Evolutionary conservation across 2,329 filamentous ascomycete genomes (phyloP), one percentile per base, ranked within the genome.

Genomic region (Xylaria polymorpha): DNA sequence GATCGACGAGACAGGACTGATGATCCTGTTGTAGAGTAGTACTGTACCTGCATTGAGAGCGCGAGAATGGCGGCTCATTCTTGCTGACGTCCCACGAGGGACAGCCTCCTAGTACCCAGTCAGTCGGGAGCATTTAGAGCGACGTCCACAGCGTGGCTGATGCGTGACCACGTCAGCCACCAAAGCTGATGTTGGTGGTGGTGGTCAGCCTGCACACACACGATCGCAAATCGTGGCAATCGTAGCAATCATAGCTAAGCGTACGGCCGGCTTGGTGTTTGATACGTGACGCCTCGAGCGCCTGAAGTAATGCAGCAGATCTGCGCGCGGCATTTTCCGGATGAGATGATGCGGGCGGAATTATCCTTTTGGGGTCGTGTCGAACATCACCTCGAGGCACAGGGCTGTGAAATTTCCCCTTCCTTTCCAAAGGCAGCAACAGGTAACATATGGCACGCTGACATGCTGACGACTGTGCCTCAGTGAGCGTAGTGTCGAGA

Each of bases 11-110:
- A 62, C 25, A 15, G 44, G 55, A 37, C 20, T 25, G 55, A 50
- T 55, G 32, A 51, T 62, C 41, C 63, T 58, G 20, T 41, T 29
- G 41, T 25, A 53, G 60, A 61, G 68, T 68, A 37, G 58, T 44
- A 66, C 61, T 62, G 68, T 71, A 71, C 68, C 68, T 71, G 68
- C 68, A 68, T 70, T 39, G 61, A 62, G 50, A 60, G 32, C 43
- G 55, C 32, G 60, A 32, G 51, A 59, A 66, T 41, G 50, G 66
- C 66, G 66, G 57, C 61, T 61, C 64, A 56, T 63, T 67, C 46
- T 63, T 53, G 59, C 55, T 56, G 64, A 60, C 22, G 51, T 60
- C 39, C 56, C 37, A 59, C 46, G 44, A 58, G 58, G 37, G 37
- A 41, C 32, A 48, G 39, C 25, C 46, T 64, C 32, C 48, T 20